Evolutionary conservation across 768 basidiomycete species (phyloP).

Genomic region (Roridomyces roridus): DNA sequence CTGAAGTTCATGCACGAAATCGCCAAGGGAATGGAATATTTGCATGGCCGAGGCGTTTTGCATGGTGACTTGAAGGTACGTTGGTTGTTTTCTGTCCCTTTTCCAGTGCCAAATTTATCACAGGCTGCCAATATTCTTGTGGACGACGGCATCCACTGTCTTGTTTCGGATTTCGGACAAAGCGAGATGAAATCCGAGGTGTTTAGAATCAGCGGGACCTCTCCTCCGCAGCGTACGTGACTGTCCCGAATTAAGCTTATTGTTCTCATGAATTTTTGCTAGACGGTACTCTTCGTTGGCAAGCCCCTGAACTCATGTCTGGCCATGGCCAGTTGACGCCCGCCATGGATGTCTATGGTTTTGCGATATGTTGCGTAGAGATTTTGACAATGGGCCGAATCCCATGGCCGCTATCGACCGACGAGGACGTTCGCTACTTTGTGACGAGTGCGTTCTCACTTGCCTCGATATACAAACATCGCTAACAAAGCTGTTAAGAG

Average conservation of each 20-base stretch:
- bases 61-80: slow-evolving; percentile 84
- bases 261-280: background rate
- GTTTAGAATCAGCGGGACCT: slow-evolving; percentile 43
- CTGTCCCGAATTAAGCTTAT: slow-evolving; percentile 12
- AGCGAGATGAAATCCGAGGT: slow-evolving; percentile 59
- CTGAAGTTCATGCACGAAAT: slow-evolving; percentile 75
- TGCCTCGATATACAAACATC: background rate
- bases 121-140: slow-evolving; percentile 28
- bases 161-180: slow-evolving; percentile 67
- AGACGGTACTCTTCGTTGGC: slow-evolving; percentile 59
- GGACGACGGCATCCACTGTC: slow-evolving; percentile 49
- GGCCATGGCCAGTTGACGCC: slow-evolving; percentile 54
- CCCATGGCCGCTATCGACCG: slow-evolving; percentile 61
- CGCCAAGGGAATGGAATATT: slow-evolving; percentile 81
- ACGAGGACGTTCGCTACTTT: slow-evolving; percentile 55
- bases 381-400: slow-evolving; percentile 66
- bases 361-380: slow-evolving; percentile 69
- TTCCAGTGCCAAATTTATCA: background rate
- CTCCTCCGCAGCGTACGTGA: slow-evolving; percentile 34
- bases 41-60: slow-evolving; percentile 70
- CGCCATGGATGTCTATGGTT: slow-evolving; percentile 73
- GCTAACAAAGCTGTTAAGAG: slow-evolving; percentile 39
- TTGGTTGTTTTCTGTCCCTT: slow-evolving; percentile 17
- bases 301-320: slow-evolving; percentile 68
- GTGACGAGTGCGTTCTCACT: slow-evolving; percentile 50